These are phyloP conservation scores for Blastobotrys proliferans DNA, from an alignment of 1,139 yeast species.

Conservation along the genomic window DNA sequence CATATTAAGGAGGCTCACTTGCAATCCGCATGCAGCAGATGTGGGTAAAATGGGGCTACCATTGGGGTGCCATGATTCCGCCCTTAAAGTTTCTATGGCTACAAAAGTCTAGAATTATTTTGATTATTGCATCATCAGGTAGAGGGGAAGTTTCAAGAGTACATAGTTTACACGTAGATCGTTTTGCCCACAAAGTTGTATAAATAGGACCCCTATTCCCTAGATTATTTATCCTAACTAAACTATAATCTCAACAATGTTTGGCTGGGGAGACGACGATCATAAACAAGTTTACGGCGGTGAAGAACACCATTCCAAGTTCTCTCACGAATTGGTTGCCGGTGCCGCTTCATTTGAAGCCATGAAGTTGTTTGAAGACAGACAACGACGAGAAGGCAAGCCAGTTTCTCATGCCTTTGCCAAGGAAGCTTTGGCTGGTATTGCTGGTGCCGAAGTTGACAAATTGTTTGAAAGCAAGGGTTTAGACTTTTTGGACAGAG, in stretches of 20 bases:
- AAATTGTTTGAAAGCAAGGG: constrained; percentile 36
- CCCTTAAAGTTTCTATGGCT: too few relatives aligned
- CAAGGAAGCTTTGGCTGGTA: constrained; percentile 32
- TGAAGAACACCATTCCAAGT: constrained; percentile 27
- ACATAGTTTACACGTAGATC: too few relatives aligned
- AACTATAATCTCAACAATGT: constrained; percentile 21
- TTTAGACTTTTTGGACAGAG: constrained; percentile 39
- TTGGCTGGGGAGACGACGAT: constrained; percentile 25
- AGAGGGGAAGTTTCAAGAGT: too few relatives aligned
- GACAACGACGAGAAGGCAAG: constrained; percentile 32
- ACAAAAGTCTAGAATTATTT: too few relatives aligned
- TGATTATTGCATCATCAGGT: too few relatives aligned
- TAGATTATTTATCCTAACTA: too few relatives aligned
- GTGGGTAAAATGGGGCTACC: too few relatives aligned
- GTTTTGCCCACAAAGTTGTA: too few relatives aligned
- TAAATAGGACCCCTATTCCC: too few relatives aligned
- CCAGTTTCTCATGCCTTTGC: constrained; percentile 31
- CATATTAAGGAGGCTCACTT: too few relatives aligned
- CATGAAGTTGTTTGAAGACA: constrained; percentile 30
- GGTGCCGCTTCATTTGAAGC: constrained; percentile 36
- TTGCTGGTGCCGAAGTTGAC: constrained; percentile 36
- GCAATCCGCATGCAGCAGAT: too few relatives aligned
- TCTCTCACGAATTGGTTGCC: constrained; percentile 34
- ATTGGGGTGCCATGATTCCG: too few relatives aligned
- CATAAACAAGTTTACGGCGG: constrained; percentile 26